These are phyloP conservation scores for rapeseed (Brassica napus) DNA, from an alignment of 345 rosid species.

Conservation along the genomic window Da-Ae NC_063447.1:8797501-8798000, in stretches of 20 bases:
- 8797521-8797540: slow-evolving; percentile 53
- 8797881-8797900: not conserved
- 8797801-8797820: slow-evolving; percentile 39
- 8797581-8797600: slow-evolving; percentile 54
- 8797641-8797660: not conserved
- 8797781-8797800: slow-evolving; percentile 55
- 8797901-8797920: not conserved
- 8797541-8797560: slow-evolving; percentile 46
- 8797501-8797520: slow-evolving; percentile 1
- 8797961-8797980: not conserved
- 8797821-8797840: not conserved
- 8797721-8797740: slow-evolving; percentile 52
- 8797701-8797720: slow-evolving; percentile 43
- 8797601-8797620: not conserved
- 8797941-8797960: not conserved
- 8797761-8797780: slow-evolving; percentile 49
- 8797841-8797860: not conserved
- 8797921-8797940: not conserved
- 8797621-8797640: not conserved
- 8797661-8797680: not conserved
- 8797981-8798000: not conserved
- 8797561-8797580: slow-evolving; percentile 56
- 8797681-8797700: slow-evolving; percentile 41
- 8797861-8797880: slow-evolving; percentile 1
- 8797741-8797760: slow-evolving; percentile 58